Base-by-base conservation (phyloP, 1,284 basidiomycete genomes). In the Fomitiporia mediterranea region DNA sequence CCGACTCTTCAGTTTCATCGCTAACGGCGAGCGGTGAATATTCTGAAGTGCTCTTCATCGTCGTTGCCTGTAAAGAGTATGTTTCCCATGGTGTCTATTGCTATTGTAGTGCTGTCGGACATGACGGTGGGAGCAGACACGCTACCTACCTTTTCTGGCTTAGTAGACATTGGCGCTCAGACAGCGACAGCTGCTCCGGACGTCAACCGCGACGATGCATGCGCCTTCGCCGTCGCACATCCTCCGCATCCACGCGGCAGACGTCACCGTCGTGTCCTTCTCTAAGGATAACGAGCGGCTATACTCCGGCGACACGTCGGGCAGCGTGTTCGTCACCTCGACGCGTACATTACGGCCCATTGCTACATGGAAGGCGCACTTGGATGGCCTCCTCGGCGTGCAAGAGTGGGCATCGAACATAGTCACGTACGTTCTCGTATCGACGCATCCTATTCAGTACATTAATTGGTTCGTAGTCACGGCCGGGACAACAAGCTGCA, bases 401-500 rank as follows among this genome's bases (percentile, higher is more conserved):
- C 78, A 89, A 65, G 90, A 94, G 70, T 85, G 83, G 79, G 74
- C 72, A 7, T 69, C 74, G 0, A 69, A 70, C 15, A 68, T 94
- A 52, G 74, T 95, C 62, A 94, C 91, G 89, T 94, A 62, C 60
- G 77, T 69, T 13, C 2, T 27, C 39, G 25, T 32, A 58, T 35
- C 47, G 40, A 38, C 17, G 13, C 35, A 15, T 53, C n/a, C 6
- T 34, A 34, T 6, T 34, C 6, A 32, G 4, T 25, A 55, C n/a
- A 52, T 56, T 47, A 51, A 53, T 27, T 13, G 13, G 51, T 34
- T 4, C 13, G 27, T 63, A 94, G 92, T 50, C 92, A 95, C 67
- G 89, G 84, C 13, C 74, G 93, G 57, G 94, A 96, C 67, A 91
- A 95, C 68, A 90, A 88, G 64, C 67, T 91, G 30, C 82, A 88